Percentiles rank a stretch among this genome's conserved stretches.
Conservation (phyloP, 352 stramenopile genomes). For the Globisporangium nodosum region DNA sequence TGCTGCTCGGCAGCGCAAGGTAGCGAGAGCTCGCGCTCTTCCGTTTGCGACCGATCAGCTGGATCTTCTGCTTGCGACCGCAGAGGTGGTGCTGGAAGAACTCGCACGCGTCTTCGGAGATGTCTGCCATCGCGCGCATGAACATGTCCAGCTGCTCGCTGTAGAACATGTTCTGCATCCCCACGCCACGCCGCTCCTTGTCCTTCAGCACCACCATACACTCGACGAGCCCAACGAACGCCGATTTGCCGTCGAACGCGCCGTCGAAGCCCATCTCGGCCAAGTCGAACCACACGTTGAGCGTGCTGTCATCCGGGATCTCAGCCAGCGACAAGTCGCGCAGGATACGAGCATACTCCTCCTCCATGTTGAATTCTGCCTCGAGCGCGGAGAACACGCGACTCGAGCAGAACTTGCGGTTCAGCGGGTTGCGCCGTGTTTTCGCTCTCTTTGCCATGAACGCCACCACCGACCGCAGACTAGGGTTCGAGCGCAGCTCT, state of each 20-base stretch:
- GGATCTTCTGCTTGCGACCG: conserved; percentile 43
- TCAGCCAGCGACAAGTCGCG: conserved; percentile 52
- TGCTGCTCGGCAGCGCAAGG: not conserved
- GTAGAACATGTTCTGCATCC: conserved; percentile 80
- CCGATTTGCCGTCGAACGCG: conserved; percentile 54
- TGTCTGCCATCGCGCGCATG: conserved; percentile 47
- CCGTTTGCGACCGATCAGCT: conserved; percentile 30
- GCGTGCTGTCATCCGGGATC: conserved; percentile 27
- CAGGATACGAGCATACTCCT: conserved; percentile 41
- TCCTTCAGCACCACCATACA: conserved; percentile 71
- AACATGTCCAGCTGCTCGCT: conserved; percentile 60
- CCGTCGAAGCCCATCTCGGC: conserved; percentile 61
- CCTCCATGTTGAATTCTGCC: conserved; percentile 48
- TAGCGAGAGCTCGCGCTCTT: conserved; percentile 7
- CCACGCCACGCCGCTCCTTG: conserved; percentile 69
- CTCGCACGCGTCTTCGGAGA: conserved; percentile 57
- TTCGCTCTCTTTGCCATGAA: conserved; percentile 34
- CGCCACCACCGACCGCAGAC: conserved; percentile 34
- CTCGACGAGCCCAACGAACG: conserved; percentile 58
- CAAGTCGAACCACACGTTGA: conserved; percentile 63
- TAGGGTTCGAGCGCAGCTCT: conserved; percentile 45
- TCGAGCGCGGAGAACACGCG: conserved; percentile 49
- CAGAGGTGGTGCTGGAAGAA: conserved; percentile 71
- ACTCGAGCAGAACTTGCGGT: conserved; percentile 50
- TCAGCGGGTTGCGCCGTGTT: conserved; percentile 33